These are phyloP conservation scores for Fusarium redolens DNA, from an alignment of 2,329 filamentous ascomycete species.

Conservation along the genomic window DNA sequence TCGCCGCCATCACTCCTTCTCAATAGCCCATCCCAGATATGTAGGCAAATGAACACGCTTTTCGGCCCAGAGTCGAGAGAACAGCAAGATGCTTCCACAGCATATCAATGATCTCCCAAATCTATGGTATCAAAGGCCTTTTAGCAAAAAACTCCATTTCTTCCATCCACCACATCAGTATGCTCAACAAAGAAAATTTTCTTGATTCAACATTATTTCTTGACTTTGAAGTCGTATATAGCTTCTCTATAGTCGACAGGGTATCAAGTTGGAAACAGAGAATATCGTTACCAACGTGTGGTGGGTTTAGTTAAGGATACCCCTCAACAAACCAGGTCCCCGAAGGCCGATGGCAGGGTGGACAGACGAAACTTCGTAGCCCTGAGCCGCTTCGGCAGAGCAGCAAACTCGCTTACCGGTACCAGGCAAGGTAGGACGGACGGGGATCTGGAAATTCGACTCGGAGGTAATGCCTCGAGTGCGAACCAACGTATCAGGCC, in stretches of 20 bases:
- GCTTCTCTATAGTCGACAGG: slow-evolving; percentile 33
- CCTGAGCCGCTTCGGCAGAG: slow-evolving; percentile 66
- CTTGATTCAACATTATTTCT: slow-evolving; percentile 43
- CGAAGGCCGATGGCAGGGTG: slow-evolving; percentile 63
- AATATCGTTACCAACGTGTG: slow-evolving; percentile 32
- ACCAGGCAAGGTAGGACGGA: slow-evolving; percentile 57
- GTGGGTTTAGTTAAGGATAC: slow-evolving; percentile 65
- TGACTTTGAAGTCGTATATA: slow-evolving; percentile 37
- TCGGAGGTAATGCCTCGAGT: slow-evolving; percentile 45
- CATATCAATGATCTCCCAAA: slow-evolving; percentile 44
- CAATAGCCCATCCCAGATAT: slow-evolving; percentile 54
- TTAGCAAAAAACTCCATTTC: slow-evolving; percentile 47
- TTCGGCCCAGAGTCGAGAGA: slow-evolving; percentile 51
- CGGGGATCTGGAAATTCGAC: slow-evolving; percentile 52
- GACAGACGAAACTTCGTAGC: slow-evolving; percentile 59
- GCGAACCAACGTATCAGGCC: slow-evolving; percentile 54
- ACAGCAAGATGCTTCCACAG: slow-evolving; percentile 50
- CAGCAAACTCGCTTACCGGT: slow-evolving; percentile 75
- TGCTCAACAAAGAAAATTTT: slow-evolving; percentile 46
- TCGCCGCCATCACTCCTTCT: slow-evolving; percentile 43
- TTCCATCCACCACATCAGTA: slow-evolving; percentile 43
- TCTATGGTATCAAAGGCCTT: slow-evolving; percentile 47
- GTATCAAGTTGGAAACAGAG: slow-evolving; percentile 36
- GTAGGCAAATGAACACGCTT: slow-evolving; percentile 56
- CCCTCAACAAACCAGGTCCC: slow-evolving; percentile 75